Evolutionary conservation across 1,284 basidiomycete species (phyloP).

Genomic region (Ustilago cynodontis): DNA sequence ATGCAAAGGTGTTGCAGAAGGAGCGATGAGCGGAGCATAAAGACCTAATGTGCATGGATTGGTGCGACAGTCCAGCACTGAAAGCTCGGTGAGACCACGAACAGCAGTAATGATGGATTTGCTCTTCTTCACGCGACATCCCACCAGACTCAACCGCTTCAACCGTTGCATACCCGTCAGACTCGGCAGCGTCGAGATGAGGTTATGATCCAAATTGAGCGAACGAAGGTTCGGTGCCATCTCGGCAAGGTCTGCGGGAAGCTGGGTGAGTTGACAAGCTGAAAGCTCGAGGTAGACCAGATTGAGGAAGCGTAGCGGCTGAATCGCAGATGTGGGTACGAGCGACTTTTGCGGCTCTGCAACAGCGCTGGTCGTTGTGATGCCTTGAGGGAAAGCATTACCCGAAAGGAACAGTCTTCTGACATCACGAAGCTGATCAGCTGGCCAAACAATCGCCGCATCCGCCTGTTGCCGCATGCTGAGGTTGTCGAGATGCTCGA

Average conservation of each 20-base stretch:
- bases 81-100: conserved; percentile 52
- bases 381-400: conserved; percentile 72
- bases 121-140: conserved; percentile 59
- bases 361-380: conserved; percentile 11
- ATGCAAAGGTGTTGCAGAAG: conserved; percentile 14
- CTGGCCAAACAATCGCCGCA: conserved; percentile 76
- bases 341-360: conserved; percentile 16
- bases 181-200: conserved; percentile 55
- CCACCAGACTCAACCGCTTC: conserved; percentile 64
- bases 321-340: conserved; percentile 10
- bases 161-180: conserved; percentile 53
- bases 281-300: conserved; percentile 93
- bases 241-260: conserved; percentile 78
- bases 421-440: conserved; percentile 84
- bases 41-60: conserved; percentile 67
- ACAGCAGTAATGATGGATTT: conserved; percentile 56
- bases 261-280: conserved; percentile 82
- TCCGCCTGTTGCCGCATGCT: conserved; percentile 86
- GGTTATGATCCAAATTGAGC: conserved; percentile 76
- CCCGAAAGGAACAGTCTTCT: conserved; percentile 94
- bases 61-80: conserved; percentile 62
- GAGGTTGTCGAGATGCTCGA: conserved; percentile 85
- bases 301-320: conserved; percentile 77
- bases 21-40: conserved; percentile 62
- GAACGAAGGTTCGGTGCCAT: conserved; percentile 88